phyloP scores from a whole-genome alignment of 1,284 basidiomycete species.

The Pseudozyma thailandica region DNA sequence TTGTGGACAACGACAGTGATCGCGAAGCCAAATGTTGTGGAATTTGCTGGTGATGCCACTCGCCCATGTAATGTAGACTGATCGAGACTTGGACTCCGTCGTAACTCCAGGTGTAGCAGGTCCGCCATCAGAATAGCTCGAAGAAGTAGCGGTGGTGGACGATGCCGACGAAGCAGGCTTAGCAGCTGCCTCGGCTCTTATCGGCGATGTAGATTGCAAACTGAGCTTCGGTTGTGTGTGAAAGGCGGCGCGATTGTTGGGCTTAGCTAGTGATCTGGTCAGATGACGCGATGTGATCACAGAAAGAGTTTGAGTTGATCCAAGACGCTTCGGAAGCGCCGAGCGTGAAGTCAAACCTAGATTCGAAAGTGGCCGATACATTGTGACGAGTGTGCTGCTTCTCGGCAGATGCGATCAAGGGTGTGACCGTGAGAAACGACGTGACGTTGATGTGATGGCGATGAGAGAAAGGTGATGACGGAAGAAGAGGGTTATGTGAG shows the following conservation, averaged over 20 bases:
- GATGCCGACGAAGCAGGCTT: slow-evolving; percentile 4
- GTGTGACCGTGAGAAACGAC: no score
- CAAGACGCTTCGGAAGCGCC: slow-evolving; percentile 20
- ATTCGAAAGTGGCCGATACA: slow-evolving; percentile 33
- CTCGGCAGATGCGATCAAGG: no score
- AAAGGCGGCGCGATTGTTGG: neutral
- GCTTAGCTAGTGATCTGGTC: neutral
- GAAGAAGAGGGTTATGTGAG: neutral
- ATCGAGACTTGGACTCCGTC: slow-evolving; percentile 22
- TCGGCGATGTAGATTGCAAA: neutral
- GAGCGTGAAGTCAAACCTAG: slow-evolving; percentile 11
- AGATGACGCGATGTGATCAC: slow-evolving; percentile 7
- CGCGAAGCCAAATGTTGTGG: slow-evolving; percentile 79
- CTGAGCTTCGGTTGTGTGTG: slow-evolving; percentile 10
- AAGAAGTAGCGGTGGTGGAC: slow-evolving; percentile 4
- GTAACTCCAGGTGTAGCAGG: slow-evolving; percentile 30
- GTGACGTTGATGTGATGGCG: slow-evolving; percentile 1
- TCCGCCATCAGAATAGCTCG: slow-evolving; percentile 26
- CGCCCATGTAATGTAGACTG: slow-evolving; percentile 46
- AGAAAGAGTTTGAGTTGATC: slow-evolving; percentile 5
- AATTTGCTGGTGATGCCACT: slow-evolving; percentile 46
- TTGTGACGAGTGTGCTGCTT: neutral
- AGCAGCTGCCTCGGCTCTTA: slow-evolving; percentile 14
- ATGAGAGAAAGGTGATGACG: slow-evolving; percentile 1
- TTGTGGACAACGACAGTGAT: slow-evolving; percentile 87